Percentiles rank a stretch among this genome's conserved stretches.
phyloP scores from a whole-genome alignment of 352 stramenopile genomes.

The Peronospora belbahrii region DNA sequence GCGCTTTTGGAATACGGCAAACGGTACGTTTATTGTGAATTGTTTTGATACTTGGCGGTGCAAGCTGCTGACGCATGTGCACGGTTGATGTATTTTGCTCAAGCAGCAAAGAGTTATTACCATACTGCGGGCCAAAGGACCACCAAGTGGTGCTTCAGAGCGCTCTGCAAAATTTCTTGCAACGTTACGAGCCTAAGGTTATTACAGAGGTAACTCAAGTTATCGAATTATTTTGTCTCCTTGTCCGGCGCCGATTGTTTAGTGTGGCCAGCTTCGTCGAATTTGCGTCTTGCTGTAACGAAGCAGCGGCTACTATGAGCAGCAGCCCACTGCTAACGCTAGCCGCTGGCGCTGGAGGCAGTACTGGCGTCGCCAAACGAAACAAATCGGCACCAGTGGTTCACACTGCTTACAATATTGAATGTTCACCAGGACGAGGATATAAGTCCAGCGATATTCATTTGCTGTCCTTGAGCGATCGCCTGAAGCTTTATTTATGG shows the following conservation, averaged over 20 bases:
- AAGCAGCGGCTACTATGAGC: constrained; percentile 27
- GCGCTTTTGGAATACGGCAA: constrained; percentile 48
- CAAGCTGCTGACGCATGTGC: constrained; percentile 1
- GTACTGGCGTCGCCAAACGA: constrained; percentile 12
- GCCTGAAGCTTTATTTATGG: constrained; percentile 77
- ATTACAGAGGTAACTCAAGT: constrained; percentile 73
- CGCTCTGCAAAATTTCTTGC: constrained; percentile 65
- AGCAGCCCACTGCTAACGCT: constrained; percentile 27
- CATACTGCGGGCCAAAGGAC: constrained; percentile 30
- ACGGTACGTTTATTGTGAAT: constrained; percentile 31
- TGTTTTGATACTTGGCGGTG: not conserved
- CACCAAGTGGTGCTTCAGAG: constrained; percentile 70
- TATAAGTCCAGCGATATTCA: constrained; percentile 80
- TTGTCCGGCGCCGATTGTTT: constrained; percentile 66
- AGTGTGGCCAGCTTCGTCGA: constrained; percentile 67
- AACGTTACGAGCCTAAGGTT: constrained; percentile 64
- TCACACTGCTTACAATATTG: constrained; percentile 80
- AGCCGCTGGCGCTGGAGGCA: constrained; percentile 20
- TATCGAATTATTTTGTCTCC: constrained; percentile 77
- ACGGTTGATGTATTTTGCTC: not conserved
- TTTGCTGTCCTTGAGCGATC: constrained; percentile 50
- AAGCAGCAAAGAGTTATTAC: constrained; percentile 39
- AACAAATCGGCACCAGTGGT: constrained; percentile 46
- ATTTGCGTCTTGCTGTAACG: constrained; percentile 51
- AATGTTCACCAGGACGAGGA: constrained; percentile 70